phyloP scores from a whole-genome alignment of 179 eudicot genomes.

The Beta macrorhiza region DNA sequence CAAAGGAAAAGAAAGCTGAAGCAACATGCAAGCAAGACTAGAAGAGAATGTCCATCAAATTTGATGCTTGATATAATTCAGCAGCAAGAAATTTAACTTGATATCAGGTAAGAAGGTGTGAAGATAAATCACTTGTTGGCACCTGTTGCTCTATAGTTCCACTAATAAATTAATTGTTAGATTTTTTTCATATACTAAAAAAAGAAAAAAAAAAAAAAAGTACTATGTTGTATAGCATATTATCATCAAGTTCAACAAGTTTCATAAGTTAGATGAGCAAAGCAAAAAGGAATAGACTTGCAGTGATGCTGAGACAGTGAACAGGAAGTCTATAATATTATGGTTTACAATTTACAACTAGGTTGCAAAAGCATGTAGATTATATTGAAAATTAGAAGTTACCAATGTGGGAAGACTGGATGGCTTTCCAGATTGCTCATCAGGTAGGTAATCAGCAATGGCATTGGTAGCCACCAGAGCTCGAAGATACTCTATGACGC shows the following conservation, averaged over 20 bases:
- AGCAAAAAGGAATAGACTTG: conserved; percentile 7
- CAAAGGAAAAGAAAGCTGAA: background rate
- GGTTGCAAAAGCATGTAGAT: background rate
- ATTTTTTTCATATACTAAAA: too few species aligned
- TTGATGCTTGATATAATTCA: background rate
- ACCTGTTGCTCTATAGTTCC: background rate
- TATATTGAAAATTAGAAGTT: conserved; percentile 14
- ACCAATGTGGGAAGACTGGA: conserved; percentile 85
- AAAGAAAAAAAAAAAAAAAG: background rate
- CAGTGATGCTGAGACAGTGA: background rate
- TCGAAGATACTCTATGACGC: conserved; percentile 83
- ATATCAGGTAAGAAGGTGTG: background rate
- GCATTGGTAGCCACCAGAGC: conserved; percentile 90
- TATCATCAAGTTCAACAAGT: background rate
- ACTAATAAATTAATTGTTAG: background rate
- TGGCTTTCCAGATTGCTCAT: conserved; percentile 86
- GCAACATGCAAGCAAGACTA: background rate
- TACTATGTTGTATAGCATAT: background rate
- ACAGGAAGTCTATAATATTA: background rate
- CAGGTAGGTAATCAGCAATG: conserved; percentile 84
- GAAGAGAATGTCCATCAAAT: background rate
- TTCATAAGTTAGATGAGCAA: background rate
- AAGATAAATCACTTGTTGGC: background rate
- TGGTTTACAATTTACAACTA: background rate
- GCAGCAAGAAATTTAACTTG: background rate